A percentile compares a stretch with the other conserved stretches of the same genome.
phyloP scores from a whole-genome alignment of 176 grass and related monocot genomes.

The Musa itinerans region DNA sequence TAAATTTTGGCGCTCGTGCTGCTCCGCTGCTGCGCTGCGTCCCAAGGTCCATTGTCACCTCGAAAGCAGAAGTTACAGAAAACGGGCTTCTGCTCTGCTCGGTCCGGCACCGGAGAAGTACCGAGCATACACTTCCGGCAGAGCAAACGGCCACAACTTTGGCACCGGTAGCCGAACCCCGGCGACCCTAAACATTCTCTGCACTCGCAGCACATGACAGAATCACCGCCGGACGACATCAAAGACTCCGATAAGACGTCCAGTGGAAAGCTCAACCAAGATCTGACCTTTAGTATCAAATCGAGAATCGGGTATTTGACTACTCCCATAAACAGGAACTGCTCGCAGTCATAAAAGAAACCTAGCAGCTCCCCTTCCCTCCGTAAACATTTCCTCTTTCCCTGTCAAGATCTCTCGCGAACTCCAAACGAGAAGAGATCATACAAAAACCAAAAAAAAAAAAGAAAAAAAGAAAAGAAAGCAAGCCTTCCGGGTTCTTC shows the following conservation, averaged over 20 bases:
- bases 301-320: conserved; percentile 41
- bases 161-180: neutral
- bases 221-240: conserved; percentile 18
- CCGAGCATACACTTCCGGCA: conserved; percentile 17
- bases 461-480: neutral
- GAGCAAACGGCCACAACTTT: conserved; percentile 10
- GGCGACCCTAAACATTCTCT: neutral
- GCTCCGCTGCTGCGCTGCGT: neutral
- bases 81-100: neutral
- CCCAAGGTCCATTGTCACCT: neutral
- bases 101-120: neutral
- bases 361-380: conserved; percentile 3
- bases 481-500: neutral
- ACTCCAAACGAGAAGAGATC: conserved; percentile 7
- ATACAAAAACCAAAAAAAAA: neutral
- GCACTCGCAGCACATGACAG: conserved; percentile 32
- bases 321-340: conserved; percentile 56
- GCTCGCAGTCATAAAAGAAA: conserved; percentile 21
- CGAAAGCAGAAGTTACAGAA: conserved; percentile 21
- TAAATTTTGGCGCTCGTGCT: neutral
- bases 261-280: conserved; percentile 33
- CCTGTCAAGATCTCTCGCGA: conserved; percentile 2
- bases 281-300: conserved; percentile 46
- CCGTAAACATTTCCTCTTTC: neutral
- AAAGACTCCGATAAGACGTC: conserved; percentile 23